A percentile compares a stretch with the other conserved stretches of the same genome.
Conservation (phyloP, 352 stramenopile species). For the Saprolegnia parasitica region DNA sequence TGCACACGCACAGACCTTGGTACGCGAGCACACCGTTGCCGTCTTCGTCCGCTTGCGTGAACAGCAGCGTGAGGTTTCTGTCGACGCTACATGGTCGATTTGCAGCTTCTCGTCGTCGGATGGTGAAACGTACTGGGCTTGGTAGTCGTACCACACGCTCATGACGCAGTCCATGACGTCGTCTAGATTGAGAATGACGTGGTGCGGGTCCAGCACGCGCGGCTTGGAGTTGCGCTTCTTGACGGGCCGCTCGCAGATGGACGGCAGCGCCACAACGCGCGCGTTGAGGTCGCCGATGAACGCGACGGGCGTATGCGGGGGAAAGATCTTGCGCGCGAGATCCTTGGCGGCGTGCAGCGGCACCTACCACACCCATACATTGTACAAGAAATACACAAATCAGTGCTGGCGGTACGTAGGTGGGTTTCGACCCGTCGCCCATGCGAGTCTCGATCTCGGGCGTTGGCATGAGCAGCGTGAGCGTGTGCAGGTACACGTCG, state of each 20-base stretch:
- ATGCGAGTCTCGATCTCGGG: constrained; percentile 41
- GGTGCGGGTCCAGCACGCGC: neutral
- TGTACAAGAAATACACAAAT: constrained; percentile 29
- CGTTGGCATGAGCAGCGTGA: constrained; percentile 45
- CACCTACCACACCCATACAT: constrained; percentile 38
- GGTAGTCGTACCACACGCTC: constrained; percentile 62
- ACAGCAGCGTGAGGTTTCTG: constrained; percentile 55
- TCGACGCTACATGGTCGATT: constrained; percentile 36
- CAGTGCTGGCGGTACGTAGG: constrained; percentile 38
- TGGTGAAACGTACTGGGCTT: constrained; percentile 41
- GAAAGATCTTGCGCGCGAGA: neutral
- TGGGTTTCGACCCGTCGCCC: constrained; percentile 46
- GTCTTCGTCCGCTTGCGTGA: constrained; percentile 57
- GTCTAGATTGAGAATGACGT: constrained; percentile 44
- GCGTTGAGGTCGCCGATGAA: constrained; percentile 11
- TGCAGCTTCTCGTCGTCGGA: neutral
- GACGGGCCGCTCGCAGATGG: neutral
- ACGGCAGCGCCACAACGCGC: constrained; percentile 12
- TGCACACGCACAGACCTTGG: constrained; percentile 35
- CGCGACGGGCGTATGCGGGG: neutral
- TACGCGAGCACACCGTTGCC: constrained; percentile 56
- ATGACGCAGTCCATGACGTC: constrained; percentile 68
- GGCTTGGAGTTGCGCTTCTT: neutral
- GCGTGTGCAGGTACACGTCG: constrained; percentile 51
- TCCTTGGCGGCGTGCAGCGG: constrained; percentile 8